These are phyloP conservation scores for Alternaria brassicae DNA, from an alignment of 2,329 filamentous ascomycete genomes.

Conservation along the genomic window DNA sequence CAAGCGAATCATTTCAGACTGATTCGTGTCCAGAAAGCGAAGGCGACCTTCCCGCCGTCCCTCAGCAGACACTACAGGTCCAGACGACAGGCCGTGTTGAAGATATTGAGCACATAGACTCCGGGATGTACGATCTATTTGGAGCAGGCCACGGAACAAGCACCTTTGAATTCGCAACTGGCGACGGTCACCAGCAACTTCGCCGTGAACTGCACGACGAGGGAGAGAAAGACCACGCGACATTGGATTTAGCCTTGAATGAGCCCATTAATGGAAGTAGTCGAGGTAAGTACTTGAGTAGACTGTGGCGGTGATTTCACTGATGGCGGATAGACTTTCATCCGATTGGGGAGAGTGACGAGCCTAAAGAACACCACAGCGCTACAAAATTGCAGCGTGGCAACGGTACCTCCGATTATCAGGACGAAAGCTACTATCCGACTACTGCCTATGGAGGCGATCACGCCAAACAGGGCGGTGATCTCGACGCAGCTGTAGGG, in stretches of 20 bases:
- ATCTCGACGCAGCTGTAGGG: background rate
- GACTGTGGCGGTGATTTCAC: background rate
- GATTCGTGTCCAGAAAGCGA: background rate
- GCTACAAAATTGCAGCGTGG: background rate
- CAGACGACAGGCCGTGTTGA: background rate
- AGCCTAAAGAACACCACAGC: background rate
- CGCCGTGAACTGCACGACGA: background rate
- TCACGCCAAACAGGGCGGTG: background rate
- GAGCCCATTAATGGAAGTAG: background rate
- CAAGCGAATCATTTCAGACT: background rate
- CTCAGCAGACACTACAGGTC: background rate
- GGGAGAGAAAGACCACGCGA: background rate
- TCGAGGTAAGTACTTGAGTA: slow-evolving; percentile 1
- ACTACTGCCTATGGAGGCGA: background rate
- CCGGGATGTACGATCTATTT: background rate
- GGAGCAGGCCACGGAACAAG: background rate
- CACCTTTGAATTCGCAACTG: background rate
- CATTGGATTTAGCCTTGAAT: background rate
- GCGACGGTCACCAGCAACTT: background rate
- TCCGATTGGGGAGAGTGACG: background rate
- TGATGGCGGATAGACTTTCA: background rate
- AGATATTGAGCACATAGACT: background rate
- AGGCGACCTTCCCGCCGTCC: background rate
- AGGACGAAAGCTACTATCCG: background rate
- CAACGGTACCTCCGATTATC: background rate